These are phyloP conservation scores for Cladobotryum mycophilum DNA, from an alignment of 2,329 filamentous ascomycete species.

Conservation along the genomic window DNA sequence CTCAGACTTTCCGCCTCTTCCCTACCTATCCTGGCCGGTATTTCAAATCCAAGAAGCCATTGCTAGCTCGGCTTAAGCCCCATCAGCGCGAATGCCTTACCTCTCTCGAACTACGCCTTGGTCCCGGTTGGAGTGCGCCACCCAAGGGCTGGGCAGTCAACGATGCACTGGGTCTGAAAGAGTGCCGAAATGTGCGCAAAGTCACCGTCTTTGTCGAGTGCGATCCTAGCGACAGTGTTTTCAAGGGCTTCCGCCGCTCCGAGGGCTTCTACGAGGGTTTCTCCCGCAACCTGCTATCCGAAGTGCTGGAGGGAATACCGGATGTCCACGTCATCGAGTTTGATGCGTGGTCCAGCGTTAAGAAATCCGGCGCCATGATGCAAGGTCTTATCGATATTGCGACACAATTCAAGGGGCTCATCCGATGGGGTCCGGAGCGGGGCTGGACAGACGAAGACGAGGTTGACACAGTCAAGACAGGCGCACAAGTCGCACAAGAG, in stretches of 20 bases:
- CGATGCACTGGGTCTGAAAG: slow-evolving; percentile 53
- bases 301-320: slow-evolving; percentile 52
- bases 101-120: slow-evolving; percentile 62
- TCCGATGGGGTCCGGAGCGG: slow-evolving; percentile 63
- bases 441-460: slow-evolving; percentile 56
- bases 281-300: slow-evolving; percentile 49
- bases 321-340: slow-evolving; percentile 56
- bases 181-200: slow-evolving; percentile 52
- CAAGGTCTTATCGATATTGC: slow-evolving; percentile 50
- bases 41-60: slow-evolving; percentile 67
- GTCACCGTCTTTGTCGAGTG: slow-evolving; percentile 65
- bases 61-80: slow-evolving; percentile 59
- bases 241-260: slow-evolving; percentile 59
- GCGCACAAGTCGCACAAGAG: too few relatives aligned
- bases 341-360: slow-evolving; percentile 61
- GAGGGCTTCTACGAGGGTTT: slow-evolving; percentile 67
- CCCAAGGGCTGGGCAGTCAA: slow-evolving; percentile 66
- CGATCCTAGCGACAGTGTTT: slow-evolving; percentile 62
- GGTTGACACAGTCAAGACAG: slow-evolving; percentile 11
- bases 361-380: slow-evolving; percentile 60
- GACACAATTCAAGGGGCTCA: slow-evolving; percentile 37
- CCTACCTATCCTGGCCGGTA: slow-evolving; percentile 57
- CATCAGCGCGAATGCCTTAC: slow-evolving; percentile 55
- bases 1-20: slow-evolving; percentile 58
- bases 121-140: slow-evolving; percentile 66